Conservation (phyloP, 441 rosid genomes). For the Kokia cookei region DNA sequence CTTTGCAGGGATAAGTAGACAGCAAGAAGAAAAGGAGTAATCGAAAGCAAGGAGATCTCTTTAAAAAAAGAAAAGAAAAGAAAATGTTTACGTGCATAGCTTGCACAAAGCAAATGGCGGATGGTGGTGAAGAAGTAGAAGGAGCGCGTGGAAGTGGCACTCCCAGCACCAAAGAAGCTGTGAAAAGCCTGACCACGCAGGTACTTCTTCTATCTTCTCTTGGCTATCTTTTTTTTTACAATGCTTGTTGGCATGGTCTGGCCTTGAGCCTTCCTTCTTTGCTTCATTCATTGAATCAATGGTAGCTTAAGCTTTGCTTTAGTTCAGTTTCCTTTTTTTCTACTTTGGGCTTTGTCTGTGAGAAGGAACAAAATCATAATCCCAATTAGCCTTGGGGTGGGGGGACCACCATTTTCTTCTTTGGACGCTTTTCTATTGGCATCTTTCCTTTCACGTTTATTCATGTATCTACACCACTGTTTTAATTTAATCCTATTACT, state of each 20-base stretch:
- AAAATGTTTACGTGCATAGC: constrained; percentile 96
- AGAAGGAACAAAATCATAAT: constrained; percentile 25
- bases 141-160: constrained; percentile 80
- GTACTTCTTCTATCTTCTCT: constrained; percentile 23
- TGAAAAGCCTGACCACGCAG: constrained; percentile 98
- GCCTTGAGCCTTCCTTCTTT: background rate
- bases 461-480: background rate
- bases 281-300: background rate
- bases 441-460: background rate
- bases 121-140: constrained; percentile 65
- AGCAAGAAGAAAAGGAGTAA: background rate
- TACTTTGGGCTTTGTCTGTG: constrained; percentile 20
- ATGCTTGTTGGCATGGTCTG: background rate
- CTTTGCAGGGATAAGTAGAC: too few relatives aligned
- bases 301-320: constrained; percentile 10
- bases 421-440: background rate
- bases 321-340: constrained; percentile 11
- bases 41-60: background rate
- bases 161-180: constrained; percentile 90
- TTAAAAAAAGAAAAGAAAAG: background rate
- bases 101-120: constrained; percentile 80
- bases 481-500: background rate
- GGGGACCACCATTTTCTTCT: background rate
- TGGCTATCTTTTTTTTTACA: background rate
- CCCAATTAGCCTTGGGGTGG: constrained; percentile 1